Conservation (phyloP, 306 rosid species). For the Vigna unguiculata region DNA sequence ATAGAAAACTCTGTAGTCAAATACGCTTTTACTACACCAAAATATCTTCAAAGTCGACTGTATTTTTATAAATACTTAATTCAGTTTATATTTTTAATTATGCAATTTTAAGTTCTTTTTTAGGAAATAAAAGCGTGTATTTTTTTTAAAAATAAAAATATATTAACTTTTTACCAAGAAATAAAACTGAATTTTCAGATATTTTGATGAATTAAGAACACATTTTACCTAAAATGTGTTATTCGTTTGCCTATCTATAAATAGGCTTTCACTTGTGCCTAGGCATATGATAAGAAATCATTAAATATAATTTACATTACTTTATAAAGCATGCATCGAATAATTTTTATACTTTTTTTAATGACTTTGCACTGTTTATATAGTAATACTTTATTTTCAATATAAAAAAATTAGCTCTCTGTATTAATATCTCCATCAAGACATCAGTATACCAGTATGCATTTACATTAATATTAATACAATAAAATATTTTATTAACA, state of each 20-base stretch:
- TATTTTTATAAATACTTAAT: too few relatives aligned
- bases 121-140: too few relatives aligned
- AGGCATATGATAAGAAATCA: background rate
- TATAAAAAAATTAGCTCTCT: background rate
- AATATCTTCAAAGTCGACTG: too few relatives aligned
- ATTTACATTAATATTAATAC: too few relatives aligned
- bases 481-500: too few relatives aligned
- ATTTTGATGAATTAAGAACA: background rate
- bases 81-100: too few relatives aligned
- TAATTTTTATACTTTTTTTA: background rate
- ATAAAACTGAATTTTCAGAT: background rate
- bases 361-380: background rate
- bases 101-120: too few relatives aligned
- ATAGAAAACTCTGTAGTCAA: too few relatives aligned
- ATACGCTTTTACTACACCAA: too few relatives aligned
- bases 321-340: slow-evolving; percentile 14
- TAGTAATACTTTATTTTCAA: background rate
- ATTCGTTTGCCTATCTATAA: background rate
- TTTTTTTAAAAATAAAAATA: too few relatives aligned
- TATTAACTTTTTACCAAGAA: background rate
- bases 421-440: background rate
- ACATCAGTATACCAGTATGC: background rate
- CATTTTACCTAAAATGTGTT: background rate
- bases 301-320: background rate
- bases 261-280: background rate